Conservation (phyloP, 228 moss, liverwort and hornwort species). For the Sphagnum magellanicum region DNA sequence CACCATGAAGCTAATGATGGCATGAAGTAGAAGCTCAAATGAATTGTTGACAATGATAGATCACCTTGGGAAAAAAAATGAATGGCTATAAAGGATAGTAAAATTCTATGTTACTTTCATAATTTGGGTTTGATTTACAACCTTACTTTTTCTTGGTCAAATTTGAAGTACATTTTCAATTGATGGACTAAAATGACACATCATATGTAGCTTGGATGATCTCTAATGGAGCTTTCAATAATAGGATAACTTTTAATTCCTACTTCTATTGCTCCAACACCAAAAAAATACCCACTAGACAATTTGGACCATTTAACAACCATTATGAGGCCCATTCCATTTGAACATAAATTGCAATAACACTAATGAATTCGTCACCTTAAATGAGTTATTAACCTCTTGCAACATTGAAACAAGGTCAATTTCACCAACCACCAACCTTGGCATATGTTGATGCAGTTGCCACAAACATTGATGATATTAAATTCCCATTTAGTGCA, state of each 20-base stretch:
- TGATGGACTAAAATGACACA: constrained; percentile 55
- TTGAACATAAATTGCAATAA: not conserved
- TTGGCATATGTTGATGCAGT: constrained; percentile 53
- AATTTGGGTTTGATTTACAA: no score
- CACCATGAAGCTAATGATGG: no score
- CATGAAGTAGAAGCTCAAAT: no score
- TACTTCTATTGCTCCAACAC: no score
- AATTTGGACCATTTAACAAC: not conserved
- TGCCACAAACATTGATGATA: constrained; percentile 14
- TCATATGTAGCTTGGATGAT: constrained; percentile 70
- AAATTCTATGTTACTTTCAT: no score
- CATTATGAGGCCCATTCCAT: not conserved
- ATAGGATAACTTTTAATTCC: constrained; percentile 2
- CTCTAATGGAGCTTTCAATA: constrained; percentile 70
- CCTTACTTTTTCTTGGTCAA: constrained; percentile 72
- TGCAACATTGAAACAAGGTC: constrained; percentile 84
- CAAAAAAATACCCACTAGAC: no score
- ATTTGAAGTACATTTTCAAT: constrained; percentile 71
- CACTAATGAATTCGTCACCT: not conserved
- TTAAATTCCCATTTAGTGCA: no score
- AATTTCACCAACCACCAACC: constrained; percentile 68
- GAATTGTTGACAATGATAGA: no score
- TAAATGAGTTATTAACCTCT: constrained; percentile 26
- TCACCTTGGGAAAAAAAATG: no score
- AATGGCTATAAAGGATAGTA: no score